phyloP scores from a whole-genome alignment of 2,329 filamentous ascomycete genomes.

The Aspergillus sclerotialis region DNA sequence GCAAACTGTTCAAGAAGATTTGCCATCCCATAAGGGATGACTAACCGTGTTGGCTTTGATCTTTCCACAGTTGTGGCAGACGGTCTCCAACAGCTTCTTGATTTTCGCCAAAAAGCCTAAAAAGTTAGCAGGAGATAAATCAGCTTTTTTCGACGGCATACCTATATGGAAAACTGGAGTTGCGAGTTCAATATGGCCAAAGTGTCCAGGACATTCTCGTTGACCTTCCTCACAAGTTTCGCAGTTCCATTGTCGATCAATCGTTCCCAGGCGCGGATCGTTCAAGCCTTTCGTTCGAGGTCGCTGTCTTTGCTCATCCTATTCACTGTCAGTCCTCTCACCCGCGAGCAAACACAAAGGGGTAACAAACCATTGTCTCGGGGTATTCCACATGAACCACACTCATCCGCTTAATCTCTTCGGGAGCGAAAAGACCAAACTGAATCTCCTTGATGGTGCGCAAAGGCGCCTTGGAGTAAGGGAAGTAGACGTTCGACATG shows the following conservation, averaged over 20 bases:
- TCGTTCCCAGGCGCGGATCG: constrained; percentile 90
- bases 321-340: constrained; percentile 13
- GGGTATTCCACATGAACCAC: constrained; percentile 93
- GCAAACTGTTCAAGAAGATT: constrained; percentile 44
- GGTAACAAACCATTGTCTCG: constrained; percentile 73
- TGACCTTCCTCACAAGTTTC: constrained; percentile 94
- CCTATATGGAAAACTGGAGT: constrained; percentile 88
- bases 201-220: constrained; percentile 93
- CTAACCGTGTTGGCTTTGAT: constrained; percentile 97
- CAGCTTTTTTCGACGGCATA: constrained; percentile 25
- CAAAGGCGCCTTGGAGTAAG: constrained; percentile 89
- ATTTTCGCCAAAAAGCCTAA: constrained; percentile 96
- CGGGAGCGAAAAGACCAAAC: constrained; percentile 93
- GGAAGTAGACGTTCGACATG: constrained; percentile 90
- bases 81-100: constrained; percentile 97
- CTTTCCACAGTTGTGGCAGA: constrained; percentile 98
- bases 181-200: constrained; percentile 96
- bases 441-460: constrained; percentile 98
- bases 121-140: constrained; percentile 19
- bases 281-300: constrained; percentile 89
- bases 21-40: constrained; percentile 57
- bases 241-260: constrained; percentile 92
- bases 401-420: constrained; percentile 99
- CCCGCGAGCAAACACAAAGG: constrained; percentile 9
- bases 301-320: constrained; percentile 83